Evolutionary conservation across 164 flowering plant genomes (phyloP), one percentile per base, ranked within the genome.

Genomic region (Vitis rotundifolia): DNA sequence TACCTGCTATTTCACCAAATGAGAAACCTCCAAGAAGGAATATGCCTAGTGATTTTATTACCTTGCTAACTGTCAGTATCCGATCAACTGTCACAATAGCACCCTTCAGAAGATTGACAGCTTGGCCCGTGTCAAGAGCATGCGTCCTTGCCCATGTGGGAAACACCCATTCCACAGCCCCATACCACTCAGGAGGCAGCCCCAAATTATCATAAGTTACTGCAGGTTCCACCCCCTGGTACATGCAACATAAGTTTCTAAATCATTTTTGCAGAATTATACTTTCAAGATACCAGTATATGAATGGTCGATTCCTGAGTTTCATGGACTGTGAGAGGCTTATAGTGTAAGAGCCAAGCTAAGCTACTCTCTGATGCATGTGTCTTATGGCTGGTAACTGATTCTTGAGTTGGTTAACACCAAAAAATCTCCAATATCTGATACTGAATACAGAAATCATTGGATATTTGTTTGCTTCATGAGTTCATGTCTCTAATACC

Each of bases 91-190:
- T 91, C 44, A 93, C 99, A 76, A 95, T 73, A 55, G 98, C 98
- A 74, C 98, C 93, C 86, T 95, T 95, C 71, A 95, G 80, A 70
- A 85, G 61, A 79, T 93, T 95, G 72, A 95, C 98, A n/a, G 99
- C 96, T 86, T 89, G 89, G 76, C 99, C 99, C n/a, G 88, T 86
- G 80, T 95, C 99, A 68, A 95, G 97, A 69, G 96, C 99, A 85
- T 95, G 99, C 11, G 87, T 85, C 74, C 99, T 89, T 60, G 99
- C 94, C 99, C 99, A 95, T 4, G 90, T 88, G 8, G 98, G 98
- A 55, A 89, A 95, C 26, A 91, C 89, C 99, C 99, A 95, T 68
- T 80, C 98, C 68, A 95, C 64, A 48, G 97, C 94, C 47, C 91
- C 90, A 78, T 91, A 93, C 99, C 99, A 95, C 18, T 93, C 88